Base-by-base conservation (phyloP, 768 basidiomycete genomes). In the Amanita brunnescens region DNA sequence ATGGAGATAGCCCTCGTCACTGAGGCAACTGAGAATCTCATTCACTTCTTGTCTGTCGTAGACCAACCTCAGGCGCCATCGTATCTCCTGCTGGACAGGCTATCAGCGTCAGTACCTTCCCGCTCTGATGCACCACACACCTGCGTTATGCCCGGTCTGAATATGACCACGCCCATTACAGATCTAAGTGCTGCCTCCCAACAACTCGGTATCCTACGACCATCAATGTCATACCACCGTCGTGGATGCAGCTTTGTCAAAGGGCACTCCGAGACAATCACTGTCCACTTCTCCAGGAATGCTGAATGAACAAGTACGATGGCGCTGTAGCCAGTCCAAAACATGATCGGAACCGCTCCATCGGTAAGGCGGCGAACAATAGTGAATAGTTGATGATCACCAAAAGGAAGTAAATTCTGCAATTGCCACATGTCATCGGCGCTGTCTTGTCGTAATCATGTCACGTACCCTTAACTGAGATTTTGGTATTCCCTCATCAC, bases 171-270 rank as follows among this genome's bases (percentile, higher is more conserved):
- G 6, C 85, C 79, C 48, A 83, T 74, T 39, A 89, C 79, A 6
- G 87, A 83, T 56, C 78, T 73, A 40, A 84, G 60, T 6, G 81
- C 87, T n/a, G 84, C 77, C 49, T 79, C 74, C 89, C 89, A 91
- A 33, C 77, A 73, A 51, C 82, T 80, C 8, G 66, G 62, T 32
- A 89, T 67, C 58, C 70, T 80, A 13, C 58, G 58, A 2, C 89
- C 89, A n/a, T 69, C 68, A 49, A 88, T 76, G 61, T 88, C 85
- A 35, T 87, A 65, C 89, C 88, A 91, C 14, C 88, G 79, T 30
- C 87, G 74, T 37, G 89, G 88, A 48, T 81, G 74, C 13, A 81
- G 55, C 56, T 77, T 67, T 41, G 62, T 67, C 35, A 71, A 61
- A 6, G 67, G 78, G 43, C 64, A 61, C 55, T 73, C 66, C n/a